Evolutionary conservation across 192 early-diverging fungal species (phyloP).

Genomic region (Dimargaris cristalligena): DNA sequence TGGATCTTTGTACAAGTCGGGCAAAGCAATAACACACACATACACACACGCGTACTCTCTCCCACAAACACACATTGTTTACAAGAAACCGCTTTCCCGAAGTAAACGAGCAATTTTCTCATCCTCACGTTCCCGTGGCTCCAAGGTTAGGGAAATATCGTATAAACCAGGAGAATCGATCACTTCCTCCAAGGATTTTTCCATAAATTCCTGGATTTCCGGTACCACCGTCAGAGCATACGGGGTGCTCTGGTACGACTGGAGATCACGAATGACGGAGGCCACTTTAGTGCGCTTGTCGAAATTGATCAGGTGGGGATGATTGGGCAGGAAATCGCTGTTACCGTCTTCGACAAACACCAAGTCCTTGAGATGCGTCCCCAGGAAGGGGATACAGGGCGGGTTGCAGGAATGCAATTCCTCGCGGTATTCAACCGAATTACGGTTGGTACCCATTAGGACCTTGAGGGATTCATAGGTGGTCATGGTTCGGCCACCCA

Average conservation of each 20-base stretch:
- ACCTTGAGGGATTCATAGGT: slow-evolving; percentile 45
- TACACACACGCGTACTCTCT: too few species aligned
- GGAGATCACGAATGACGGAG: slow-evolving; percentile 71
- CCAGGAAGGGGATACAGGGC: slow-evolving; percentile 69
- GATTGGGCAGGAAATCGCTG: slow-evolving; percentile 43
- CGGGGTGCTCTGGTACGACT: slow-evolving; percentile 72
- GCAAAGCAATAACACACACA: too few species aligned
- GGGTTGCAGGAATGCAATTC: slow-evolving; percentile 65
- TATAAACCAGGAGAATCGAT: slow-evolving; percentile 61
- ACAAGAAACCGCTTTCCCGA: slow-evolving; percentile 63
- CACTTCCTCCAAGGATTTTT: slow-evolving; percentile 45
- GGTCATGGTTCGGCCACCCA: slow-evolving; percentile 36
- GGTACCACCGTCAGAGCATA: slow-evolving; percentile 60
- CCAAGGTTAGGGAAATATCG: slow-evolving; percentile 56
- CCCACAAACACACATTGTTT: too few species aligned
- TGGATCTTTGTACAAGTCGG: too few species aligned
- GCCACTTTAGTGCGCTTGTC: slow-evolving; percentile 72
- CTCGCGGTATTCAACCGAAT: slow-evolving; percentile 70
- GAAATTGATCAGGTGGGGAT: slow-evolving; percentile 71
- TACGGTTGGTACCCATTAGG: slow-evolving; percentile 63
- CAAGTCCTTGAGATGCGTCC: slow-evolving; percentile 72
- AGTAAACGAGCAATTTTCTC: slow-evolving; percentile 62
- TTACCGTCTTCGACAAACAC: slow-evolving; percentile 86
- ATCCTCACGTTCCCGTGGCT: slow-evolving; percentile 74
- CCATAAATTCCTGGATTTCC: slow-evolving; percentile 68